These are phyloP conservation scores for Aspergillus arachidicola DNA, from an alignment of 2,329 filamentous ascomycete genomes.

Conservation along the genomic window DNA sequence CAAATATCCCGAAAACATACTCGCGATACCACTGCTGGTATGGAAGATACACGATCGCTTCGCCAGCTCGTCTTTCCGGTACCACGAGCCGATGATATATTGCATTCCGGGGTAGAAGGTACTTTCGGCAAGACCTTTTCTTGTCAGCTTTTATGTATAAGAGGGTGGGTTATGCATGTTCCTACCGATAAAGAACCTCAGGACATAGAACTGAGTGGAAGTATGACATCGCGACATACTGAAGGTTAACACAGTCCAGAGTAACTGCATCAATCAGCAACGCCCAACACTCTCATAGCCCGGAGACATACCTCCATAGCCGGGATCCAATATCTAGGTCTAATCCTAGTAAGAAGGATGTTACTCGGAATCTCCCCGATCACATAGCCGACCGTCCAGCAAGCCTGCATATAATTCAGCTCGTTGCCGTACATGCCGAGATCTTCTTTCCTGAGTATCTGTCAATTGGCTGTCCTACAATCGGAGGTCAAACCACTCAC, in stretches of 20 bases:
- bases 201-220: slow-evolving; percentile 48
- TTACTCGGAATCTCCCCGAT: slow-evolving; percentile 57
- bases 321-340: slow-evolving; percentile 53
- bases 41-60: slow-evolving; percentile 58
- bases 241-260: slow-evolving; percentile 55
- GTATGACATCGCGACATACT: slow-evolving; percentile 44
- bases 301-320: slow-evolving; percentile 42
- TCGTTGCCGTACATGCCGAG: slow-evolving; percentile 56
- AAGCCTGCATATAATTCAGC: slow-evolving; percentile 58
- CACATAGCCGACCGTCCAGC: slow-evolving; percentile 64
- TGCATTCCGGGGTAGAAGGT: slow-evolving; percentile 58
- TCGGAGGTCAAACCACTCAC: slow-evolving; percentile 25
- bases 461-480: background rate
- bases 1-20: slow-evolving; percentile 54
- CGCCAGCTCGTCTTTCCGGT: slow-evolving; percentile 53
- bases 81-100: slow-evolving; percentile 57
- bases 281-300: too few species aligned
- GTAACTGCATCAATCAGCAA: slow-evolving; percentile 30
- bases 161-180: background rate
- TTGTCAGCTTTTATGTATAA: background rate
- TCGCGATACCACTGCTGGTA: slow-evolving; percentile 48
- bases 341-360: slow-evolving; percentile 53
- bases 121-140: slow-evolving; percentile 49
- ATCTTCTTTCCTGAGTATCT: slow-evolving; percentile 52
- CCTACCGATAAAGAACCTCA: slow-evolving; percentile 53